Percentiles rank a stretch among this genome's conserved stretches.
phyloP scores from a whole-genome alignment of 495 filamentous ascomycete genomes.

The Penicillium manginii region DNA sequence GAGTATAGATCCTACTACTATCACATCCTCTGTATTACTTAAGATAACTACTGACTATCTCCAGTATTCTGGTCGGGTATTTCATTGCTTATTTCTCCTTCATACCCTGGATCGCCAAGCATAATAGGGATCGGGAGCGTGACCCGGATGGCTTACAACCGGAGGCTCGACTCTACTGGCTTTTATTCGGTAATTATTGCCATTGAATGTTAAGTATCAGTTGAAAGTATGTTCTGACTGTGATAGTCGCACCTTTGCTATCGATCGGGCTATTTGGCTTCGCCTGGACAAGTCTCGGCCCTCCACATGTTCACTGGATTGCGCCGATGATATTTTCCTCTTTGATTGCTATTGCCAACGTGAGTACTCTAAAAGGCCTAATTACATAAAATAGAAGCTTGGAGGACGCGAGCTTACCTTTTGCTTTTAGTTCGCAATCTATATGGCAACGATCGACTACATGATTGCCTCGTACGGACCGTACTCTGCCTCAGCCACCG shows the following conservation, averaged over 20 bases:
- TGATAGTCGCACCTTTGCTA: slow-evolving; percentile 60
- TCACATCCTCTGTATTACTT: no score
- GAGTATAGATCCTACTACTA: slow-evolving; percentile 3
- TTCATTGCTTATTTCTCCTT: slow-evolving; percentile 65
- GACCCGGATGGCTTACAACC: slow-evolving; percentile 56
- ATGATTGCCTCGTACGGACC: slow-evolving; percentile 81
- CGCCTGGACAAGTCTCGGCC: slow-evolving; percentile 66
- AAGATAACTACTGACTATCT: background rate
- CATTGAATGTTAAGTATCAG: background rate
- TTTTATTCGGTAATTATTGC: slow-evolving; percentile 47
- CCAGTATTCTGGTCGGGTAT: slow-evolving; percentile 65
- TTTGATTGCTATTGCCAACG: slow-evolving; percentile 68
- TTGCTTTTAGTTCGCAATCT: slow-evolving; percentile 57
- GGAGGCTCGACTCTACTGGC: slow-evolving; percentile 58
- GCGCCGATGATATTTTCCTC: slow-evolving; percentile 61
- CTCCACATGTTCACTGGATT: slow-evolving; percentile 65
- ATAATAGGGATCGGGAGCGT: slow-evolving; percentile 43
- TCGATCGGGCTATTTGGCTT: slow-evolving; percentile 73
- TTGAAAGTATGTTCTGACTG: background rate
- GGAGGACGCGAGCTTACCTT: background rate
- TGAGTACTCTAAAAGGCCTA: slow-evolving; percentile 2
- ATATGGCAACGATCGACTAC: slow-evolving; percentile 85
- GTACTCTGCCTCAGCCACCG: slow-evolving; percentile 78
- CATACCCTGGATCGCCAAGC: slow-evolving; percentile 64
- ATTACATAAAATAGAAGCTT: background rate